Conservation (phyloP, 306 rosid species). For the Rosa chinensis region DNA sequence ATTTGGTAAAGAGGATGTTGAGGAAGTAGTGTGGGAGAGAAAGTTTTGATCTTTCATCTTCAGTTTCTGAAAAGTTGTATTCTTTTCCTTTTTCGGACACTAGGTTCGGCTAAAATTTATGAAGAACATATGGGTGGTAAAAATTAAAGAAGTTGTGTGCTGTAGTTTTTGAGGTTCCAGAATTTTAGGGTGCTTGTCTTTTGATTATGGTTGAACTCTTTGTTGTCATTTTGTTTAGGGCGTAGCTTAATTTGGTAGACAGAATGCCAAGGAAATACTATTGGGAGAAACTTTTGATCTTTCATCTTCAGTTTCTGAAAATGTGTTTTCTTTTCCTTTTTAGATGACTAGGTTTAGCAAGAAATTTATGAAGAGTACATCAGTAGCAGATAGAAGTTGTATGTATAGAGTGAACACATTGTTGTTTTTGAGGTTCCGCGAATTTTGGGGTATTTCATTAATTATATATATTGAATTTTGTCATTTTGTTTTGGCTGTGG, state of each 20-base stretch:
- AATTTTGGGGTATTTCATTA: neutral
- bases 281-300: neutral
- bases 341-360: neutral
- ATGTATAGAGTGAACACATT: slow-evolving; percentile 11
- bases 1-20: neutral
- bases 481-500: slow-evolving; percentile 17
- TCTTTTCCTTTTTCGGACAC: neutral
- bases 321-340: neutral
- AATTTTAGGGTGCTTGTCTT: neutral
- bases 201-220: neutral
- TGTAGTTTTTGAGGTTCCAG: neutral
- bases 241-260: neutral
- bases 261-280: neutral
- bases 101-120: neutral
- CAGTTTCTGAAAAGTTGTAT: neutral
- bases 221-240: neutral
- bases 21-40: neutral
- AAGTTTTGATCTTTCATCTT: neutral
- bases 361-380: slow-evolving; percentile 6
- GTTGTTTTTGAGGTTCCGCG: slow-evolving; percentile 7
- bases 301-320: neutral
- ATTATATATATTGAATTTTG: neutral
- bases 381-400: slow-evolving; percentile 1
- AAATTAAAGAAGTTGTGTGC: neutral
- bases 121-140: neutral